Evolutionary conservation across 73 alveolate genomes (phyloP), one percentile per base, ranked within the genome.

Genomic region (Paramecium caudatum): DNA sequence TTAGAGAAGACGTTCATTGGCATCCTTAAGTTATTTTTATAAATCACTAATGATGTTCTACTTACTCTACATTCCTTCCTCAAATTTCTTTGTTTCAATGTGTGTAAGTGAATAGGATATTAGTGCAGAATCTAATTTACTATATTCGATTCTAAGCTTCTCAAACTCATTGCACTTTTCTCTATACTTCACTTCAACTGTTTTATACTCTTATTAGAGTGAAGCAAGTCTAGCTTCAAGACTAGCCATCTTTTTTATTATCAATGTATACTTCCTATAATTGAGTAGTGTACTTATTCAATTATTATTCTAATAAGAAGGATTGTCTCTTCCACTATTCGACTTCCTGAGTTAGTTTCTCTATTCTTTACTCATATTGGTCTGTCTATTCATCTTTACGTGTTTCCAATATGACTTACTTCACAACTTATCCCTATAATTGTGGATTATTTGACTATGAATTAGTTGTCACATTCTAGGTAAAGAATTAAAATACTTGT

Each of bases 111-210:
- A 41, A 21, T 27, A 45, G 7, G 62, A 27, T 2, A 21, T 21
- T 0, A 41, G 65, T 3, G 43, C 88, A 34, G 69, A 41, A 41
- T 74, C 88, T 12, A 74, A 25, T 74, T 74, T 36, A 45, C 65
- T 43, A 74, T 21, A 74, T 9, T 41, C 43, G 9, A 39, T 37
- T 25, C 88, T 74, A 17, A 74, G 19, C 19, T 36, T 37, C 47
- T 74, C 88, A 17, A 39, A 74, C 9, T 74, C 88, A 74, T 74
- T 74, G 32, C 88, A 74, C 47, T 74, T 74, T 41, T 37, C 43
- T 37, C 47, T 2, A 74, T 74, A 74, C 43, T 45, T 74, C 8
- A 45, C 46, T 23, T 27, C 65, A 4, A 45, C 62, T 39, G 68
- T 27, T 43, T 74, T 74, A 19, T 74, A 74, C 32, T 74, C 88